These are phyloP conservation scores for Lentinus tigrinus DNA, from an alignment of 768 basidiomycete genomes.

Conservation along the genomic window DNA sequence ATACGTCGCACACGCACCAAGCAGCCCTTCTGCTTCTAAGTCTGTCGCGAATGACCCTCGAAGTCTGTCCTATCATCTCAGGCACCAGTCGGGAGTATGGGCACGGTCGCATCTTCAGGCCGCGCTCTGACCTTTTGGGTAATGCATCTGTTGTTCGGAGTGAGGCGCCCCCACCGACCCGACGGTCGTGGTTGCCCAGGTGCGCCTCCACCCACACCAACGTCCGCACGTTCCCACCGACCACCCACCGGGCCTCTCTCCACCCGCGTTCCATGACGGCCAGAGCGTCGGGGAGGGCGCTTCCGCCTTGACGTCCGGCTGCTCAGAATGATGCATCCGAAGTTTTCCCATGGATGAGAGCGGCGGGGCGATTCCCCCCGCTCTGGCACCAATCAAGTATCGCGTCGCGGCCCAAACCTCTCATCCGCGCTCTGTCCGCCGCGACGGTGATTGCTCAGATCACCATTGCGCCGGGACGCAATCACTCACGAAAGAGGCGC, in stretches of 20 bases:
- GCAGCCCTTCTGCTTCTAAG: no score
- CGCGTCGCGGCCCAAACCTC: constrained; percentile 1
- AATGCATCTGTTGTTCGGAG: not conserved
- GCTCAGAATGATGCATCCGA: not conserved
- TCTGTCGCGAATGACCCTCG: no score
- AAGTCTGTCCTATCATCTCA: not conserved
- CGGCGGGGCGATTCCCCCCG: not conserved
- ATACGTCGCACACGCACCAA: no score
- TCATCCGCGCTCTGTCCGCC: not conserved
- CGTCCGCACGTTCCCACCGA: not conserved
- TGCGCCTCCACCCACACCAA: not conserved
- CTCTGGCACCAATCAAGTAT: constrained; percentile 1
- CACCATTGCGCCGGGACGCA: not conserved
- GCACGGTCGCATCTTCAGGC: not conserved
- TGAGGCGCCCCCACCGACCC: constrained; percentile 2
- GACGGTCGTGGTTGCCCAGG: constrained; percentile 12
- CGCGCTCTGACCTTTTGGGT: not conserved
- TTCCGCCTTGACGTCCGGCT: not conserved
- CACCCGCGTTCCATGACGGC: not conserved
- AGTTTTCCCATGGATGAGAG: constrained; percentile 5
- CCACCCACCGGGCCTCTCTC: not conserved
- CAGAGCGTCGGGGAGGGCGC: not conserved
- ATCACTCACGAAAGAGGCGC: not conserved
- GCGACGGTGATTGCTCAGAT: not conserved
- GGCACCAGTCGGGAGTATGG: not conserved